Percentiles rank a stretch among this genome's conserved stretches.
Evolutionary conservation across 2,329 filamentous ascomycete genomes (phyloP).

Genomic region (Aspergillus fijiensis): DNA sequence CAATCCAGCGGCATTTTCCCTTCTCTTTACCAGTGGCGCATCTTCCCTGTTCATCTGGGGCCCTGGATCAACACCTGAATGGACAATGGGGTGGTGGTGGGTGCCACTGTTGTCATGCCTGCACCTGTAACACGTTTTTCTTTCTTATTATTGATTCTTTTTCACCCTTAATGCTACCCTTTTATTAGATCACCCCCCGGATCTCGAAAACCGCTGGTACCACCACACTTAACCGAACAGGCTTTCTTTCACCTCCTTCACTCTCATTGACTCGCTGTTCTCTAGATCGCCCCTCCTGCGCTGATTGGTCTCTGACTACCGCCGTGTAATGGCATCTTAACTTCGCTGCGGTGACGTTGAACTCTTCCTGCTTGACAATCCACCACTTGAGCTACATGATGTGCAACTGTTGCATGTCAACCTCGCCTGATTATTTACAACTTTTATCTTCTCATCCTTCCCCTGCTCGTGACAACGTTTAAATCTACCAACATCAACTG

Average conservation of each 20-base stretch:
- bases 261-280: background rate
- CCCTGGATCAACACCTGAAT: conserved; percentile 10
- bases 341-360: background rate
- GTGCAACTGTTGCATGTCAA: background rate
- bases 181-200: background rate
- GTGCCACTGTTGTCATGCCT: conserved; percentile 33
- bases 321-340: background rate
- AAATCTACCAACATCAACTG: background rate
- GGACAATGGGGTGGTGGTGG: conserved; percentile 8
- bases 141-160: conserved; percentile 9
- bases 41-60: conserved; percentile 14
- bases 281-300: background rate
- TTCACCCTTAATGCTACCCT: background rate
- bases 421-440: background rate
- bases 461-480: background rate
- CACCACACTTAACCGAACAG: background rate
- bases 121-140: conserved; percentile 21
- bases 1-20: conserved; percentile 26
- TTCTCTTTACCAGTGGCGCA: conserved; percentile 26
- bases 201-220: background rate
- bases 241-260: background rate
- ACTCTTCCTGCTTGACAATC: background rate
- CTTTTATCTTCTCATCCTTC: background rate
- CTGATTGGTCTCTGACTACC: background rate
- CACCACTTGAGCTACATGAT: background rate